Evolutionary conservation across 177 flowering plant species (phyloP).

Genomic region (Vitis hybrid): DNA sequence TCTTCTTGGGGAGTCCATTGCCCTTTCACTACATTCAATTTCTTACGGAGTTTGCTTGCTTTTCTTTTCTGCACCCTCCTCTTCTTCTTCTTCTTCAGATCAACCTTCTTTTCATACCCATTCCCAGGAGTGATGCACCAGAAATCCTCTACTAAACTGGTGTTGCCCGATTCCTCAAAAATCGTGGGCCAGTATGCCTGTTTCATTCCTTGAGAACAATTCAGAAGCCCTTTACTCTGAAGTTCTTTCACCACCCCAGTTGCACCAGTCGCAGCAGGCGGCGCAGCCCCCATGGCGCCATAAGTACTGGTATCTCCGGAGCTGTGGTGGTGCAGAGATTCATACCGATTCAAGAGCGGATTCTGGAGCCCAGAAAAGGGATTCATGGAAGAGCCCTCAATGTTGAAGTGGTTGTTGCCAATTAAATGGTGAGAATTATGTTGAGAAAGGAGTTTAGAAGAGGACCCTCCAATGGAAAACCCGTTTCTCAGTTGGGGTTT

Average conservation of each 20-base stretch:
- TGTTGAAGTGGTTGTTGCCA: background rate
- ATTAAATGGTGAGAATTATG: background rate
- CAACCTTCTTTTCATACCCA: background rate
- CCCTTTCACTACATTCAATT: slow-evolving; percentile 23
- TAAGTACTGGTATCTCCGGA: background rate
- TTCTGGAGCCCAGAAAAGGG: slow-evolving; percentile 8
- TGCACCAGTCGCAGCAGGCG: background rate
- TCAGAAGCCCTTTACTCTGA: too few relatives aligned
- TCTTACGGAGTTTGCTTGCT: background rate
- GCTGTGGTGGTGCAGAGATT: background rate
- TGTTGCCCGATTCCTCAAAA: background rate
- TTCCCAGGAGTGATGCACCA: slow-evolving; percentile 5
- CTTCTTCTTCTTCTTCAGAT: slow-evolving; percentile 5
- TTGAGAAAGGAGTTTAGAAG: background rate
- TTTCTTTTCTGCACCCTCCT: background rate
- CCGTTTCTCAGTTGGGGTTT: slow-evolving; percentile 5
- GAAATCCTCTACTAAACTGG: background rate
- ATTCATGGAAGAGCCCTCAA: slow-evolving; percentile 11
- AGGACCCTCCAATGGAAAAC: background rate
- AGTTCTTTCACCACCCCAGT: background rate
- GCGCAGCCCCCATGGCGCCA: background rate
- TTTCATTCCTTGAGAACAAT: background rate
- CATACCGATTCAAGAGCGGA: background rate
- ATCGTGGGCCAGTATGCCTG: background rate
- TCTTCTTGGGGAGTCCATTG: slow-evolving; percentile 41